A percentile compares a stretch with the other conserved stretches of the same genome.
Evolutionary conservation across 2,329 filamentous ascomycete species (phyloP).

Genomic region (Aspergillus flavus): DNA sequence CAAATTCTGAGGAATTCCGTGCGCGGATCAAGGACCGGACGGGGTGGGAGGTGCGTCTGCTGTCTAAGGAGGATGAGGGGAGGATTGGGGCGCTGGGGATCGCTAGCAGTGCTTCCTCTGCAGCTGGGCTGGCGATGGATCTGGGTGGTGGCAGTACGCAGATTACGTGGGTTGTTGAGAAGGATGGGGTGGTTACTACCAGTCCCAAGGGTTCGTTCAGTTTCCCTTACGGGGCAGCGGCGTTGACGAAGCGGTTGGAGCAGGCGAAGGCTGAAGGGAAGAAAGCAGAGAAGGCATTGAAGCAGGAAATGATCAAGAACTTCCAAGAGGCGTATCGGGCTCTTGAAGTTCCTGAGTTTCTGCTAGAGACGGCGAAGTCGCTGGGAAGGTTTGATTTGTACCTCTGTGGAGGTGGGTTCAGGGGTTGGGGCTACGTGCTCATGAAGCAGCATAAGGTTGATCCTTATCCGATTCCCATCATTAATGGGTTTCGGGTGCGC

Average conservation of each 20-base stretch:
- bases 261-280: conserved; percentile 50
- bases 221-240: conserved; percentile 71
- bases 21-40: conserved; percentile 63
- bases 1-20: conserved; percentile 72
- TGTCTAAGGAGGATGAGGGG: conserved; percentile 80
- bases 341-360: conserved; percentile 58
- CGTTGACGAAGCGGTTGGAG: conserved; percentile 59
- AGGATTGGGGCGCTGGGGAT: conserved; percentile 81
- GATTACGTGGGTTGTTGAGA: conserved; percentile 65
- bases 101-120: conserved; percentile 69
- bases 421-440: conserved; percentile 86
- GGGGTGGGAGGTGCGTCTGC: conserved; percentile 70
- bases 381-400: conserved; percentile 69
- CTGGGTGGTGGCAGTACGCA: conserved; percentile 77
- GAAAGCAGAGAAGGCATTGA: conserved; percentile 52
- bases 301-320: conserved; percentile 57
- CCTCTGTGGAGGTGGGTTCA: conserved; percentile 85
- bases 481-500: conserved; percentile 74
- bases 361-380: conserved; percentile 47
- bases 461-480: conserved; percentile 81
- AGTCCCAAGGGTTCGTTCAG: conserved; percentile 62
- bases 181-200: conserved; percentile 53
- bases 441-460: conserved; percentile 74
- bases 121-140: conserved; percentile 84
- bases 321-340: conserved; percentile 63